Evolutionary conservation across 2,329 filamentous ascomycete genomes (phyloP), one percentile per base, ranked within the genome.

Genomic region (Thermothelomyces thermophilus): DNA sequence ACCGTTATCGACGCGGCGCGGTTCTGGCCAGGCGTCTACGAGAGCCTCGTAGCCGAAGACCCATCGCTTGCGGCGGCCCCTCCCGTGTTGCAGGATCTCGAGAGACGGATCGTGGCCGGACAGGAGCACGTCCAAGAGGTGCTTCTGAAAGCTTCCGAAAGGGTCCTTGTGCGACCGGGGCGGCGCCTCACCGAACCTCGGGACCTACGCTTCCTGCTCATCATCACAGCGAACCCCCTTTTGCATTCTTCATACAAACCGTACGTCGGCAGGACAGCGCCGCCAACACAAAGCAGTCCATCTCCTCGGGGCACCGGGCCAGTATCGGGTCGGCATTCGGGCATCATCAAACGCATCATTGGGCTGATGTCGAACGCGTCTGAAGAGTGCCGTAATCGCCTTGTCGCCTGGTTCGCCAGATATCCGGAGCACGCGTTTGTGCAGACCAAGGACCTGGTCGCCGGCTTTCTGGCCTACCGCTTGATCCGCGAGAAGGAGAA

Each of bases 301-400:
- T 47, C 53, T 3, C 40, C 50, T 2, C 63, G 69, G 5, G 67
- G 64, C 33, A 65, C 68, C 2, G 73, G 72, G 0, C 73, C 69
- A 7, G 62, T 73, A 10, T 73, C 79, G 22, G 84, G 83, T 1
- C 80, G 87, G 52, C 86, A 95, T 66, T 90, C 87, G 2, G 86
- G 85, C 4, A 85, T 95, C 46, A 80, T 94, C 60, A 95, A 95
- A 66, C 80, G 90, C 33, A 83, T 94, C 34, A 66, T 95, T 22
- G 90, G 90, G 1, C 70, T 95, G 9, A 63, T 95, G 20, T 85
- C 88, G 1, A 88, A 94, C 64, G 73, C 87, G 11, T 77, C 87
- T 0, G 79, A 80, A 51, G 78, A 84, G 51, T 90, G 86, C 58
- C 90, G 95, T 60, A 83, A 84, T 47, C 80, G 86, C 58, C 68